phyloP scores from a whole-genome alignment of 208 protist genomes.

The Phytomonas francai region DNA sequence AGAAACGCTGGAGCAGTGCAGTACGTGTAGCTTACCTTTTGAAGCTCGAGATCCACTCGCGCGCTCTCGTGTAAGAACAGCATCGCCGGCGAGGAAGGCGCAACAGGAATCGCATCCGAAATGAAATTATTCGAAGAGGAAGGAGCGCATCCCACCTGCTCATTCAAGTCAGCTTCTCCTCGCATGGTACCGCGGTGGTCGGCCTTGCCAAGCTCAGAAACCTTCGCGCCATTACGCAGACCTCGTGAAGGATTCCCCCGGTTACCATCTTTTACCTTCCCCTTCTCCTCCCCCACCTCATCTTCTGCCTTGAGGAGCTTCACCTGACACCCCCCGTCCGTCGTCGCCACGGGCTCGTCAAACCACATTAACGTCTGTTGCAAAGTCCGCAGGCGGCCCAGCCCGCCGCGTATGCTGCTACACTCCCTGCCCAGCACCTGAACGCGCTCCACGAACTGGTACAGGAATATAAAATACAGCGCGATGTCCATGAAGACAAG shows the following conservation, averaged over 20 bases:
- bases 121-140: constrained; percentile 5
- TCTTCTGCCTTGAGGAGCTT: not conserved
- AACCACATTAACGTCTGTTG: constrained; percentile 53
- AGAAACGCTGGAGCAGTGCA: constrained; percentile 42
- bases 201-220: too few species aligned
- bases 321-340: not conserved
- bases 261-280: too few species aligned
- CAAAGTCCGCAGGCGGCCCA: constrained; percentile 44
- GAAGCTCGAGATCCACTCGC: constrained; percentile 23
- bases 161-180: not conserved
- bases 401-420: constrained; percentile 21
- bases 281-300: too few species aligned
- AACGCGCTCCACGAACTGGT: constrained; percentile 42
- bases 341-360: constrained; percentile 14
- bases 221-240: too few species aligned
- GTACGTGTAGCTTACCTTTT: constrained; percentile 44
- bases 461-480: constrained; percentile 67
- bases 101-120: not conserved
- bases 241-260: too few species aligned
- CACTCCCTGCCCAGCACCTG: constrained; percentile 27
- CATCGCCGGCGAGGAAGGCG: not conserved
- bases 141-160: not conserved
- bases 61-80: constrained; percentile 1
- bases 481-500: constrained; percentile 51
- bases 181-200: too few species aligned